Conservation (phyloP, 169 alveolate species). For the Plasmodium adleri region DNA sequence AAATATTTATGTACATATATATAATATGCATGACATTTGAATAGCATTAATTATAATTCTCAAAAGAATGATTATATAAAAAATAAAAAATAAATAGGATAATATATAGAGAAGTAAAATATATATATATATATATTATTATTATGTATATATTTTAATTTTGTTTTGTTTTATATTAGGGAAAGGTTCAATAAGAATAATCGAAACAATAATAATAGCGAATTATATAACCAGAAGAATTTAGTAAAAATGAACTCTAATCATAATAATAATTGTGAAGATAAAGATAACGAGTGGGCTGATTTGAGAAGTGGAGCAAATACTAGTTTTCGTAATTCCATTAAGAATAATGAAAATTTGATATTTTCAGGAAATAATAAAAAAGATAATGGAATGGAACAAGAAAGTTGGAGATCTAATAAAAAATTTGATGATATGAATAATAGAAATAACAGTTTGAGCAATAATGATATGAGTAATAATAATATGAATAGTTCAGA, state of each 20-base stretch:
- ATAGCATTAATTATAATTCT: background rate
- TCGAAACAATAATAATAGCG: constrained; percentile 6
- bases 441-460: constrained; percentile 17
- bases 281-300: constrained; percentile 15
- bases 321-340: constrained; percentile 34
- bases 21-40: background rate
- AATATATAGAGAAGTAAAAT: background rate
- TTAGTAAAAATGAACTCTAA: background rate
- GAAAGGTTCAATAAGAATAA: constrained; percentile 6
- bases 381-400: constrained; percentile 7
- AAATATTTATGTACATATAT: background rate
- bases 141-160: background rate
- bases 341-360: constrained; percentile 22
- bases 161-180: background rate
- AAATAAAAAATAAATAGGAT: background rate
- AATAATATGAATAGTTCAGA: constrained; percentile 54
- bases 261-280: constrained; percentile 13
- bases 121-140: background rate
- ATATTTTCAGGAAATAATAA: constrained; percentile 28
- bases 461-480: constrained; percentile 34
- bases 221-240: constrained; percentile 14
- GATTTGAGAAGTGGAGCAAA: constrained; percentile 39
- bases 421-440: constrained; percentile 13
- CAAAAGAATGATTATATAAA: background rate
- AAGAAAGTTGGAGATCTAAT: constrained; percentile 45